A percentile compares a stretch with the other conserved stretches of the same genome.
phyloP scores from a whole-genome alignment of 441 rosid genomes.

The Euphorbia schlechtendalii region DNA sequence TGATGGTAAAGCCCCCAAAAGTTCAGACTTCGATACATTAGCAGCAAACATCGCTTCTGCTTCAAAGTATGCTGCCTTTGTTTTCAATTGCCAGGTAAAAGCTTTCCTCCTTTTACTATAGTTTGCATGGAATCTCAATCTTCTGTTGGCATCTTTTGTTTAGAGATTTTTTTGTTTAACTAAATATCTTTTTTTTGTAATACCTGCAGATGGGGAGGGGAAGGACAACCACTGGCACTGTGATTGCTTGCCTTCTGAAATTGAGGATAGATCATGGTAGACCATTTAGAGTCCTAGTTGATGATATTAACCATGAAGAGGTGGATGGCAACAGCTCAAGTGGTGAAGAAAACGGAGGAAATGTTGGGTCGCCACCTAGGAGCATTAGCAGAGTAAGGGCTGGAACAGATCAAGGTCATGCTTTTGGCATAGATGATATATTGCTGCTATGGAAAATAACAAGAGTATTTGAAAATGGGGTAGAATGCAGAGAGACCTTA shows the following conservation, averaged over 20 bases:
- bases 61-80: constrained; percentile 85
- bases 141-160: constrained; percentile 9
- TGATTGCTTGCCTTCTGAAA: constrained; percentile 96
- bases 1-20: constrained; percentile 98
- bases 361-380: constrained; percentile 32
- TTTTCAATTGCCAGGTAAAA: constrained; percentile 98
- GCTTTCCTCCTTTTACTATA: neutral
- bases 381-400: constrained; percentile 28
- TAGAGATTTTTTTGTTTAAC: constrained; percentile 8
- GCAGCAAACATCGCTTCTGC: constrained; percentile 82
- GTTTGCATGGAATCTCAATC: neutral
- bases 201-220: constrained; percentile 94
- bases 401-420: constrained; percentile 47
- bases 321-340: constrained; percentile 84
- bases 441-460: constrained; percentile 87
- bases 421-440: constrained; percentile 94
- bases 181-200: constrained; percentile 20
- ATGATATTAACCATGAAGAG: constrained; percentile 53
- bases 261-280: constrained; percentile 84
- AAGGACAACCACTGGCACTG: constrained; percentile 99
- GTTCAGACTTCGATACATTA: constrained; percentile 87
- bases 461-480: constrained; percentile 86
- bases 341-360: constrained; percentile 81
- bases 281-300: constrained; percentile 66
- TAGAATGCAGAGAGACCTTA: constrained; percentile 88